Evolutionary conservation across 2,329 filamentous ascomycete genomes (phyloP), one percentile per base, ranked within the genome.

Genomic region (Fusarium hainanense): DNA sequence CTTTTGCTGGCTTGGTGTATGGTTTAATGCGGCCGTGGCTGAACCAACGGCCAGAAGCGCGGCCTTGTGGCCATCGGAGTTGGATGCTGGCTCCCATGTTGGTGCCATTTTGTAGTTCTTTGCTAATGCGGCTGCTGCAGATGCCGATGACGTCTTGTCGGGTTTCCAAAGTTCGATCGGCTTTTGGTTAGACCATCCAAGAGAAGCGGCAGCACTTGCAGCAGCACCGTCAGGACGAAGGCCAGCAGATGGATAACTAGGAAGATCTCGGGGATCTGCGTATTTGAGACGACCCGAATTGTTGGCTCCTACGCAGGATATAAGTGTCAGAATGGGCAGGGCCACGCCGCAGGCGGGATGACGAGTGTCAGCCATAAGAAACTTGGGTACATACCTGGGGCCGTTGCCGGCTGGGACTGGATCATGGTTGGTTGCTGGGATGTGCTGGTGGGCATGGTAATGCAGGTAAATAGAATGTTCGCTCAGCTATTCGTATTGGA

Each of bases 131-230:
- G 83, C 81, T 21, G 82, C 82, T 43, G 82, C 77, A 52, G 80
- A 82, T 25, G 88, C 78, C 77, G 85, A 85, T 81, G 85, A 78
- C 4, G 79, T 85, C 46, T 85, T 85, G 68, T 88, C 85, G 20
- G 90, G 89, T 75, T 87, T 90, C 89, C 90, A 92, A 76, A 84
- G 82, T 77, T 92, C 86, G 52, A 89, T 82, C 4, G 88, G 78
- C 75, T 88, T 92, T 72, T 88, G 88, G 75, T 88, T 92, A 50
- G 88, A 85, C 84, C 93, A 92, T 52, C 93, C 93, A 47, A 95
- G 82, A 54, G 86, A 88, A 42, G 92, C 92, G 56, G 93, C 93
- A 58, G 92, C 89, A 69, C 90, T 88, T 64, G 92, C 93, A 59
- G 92, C 93, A 54, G 85, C 83, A 72, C 81, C 83, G 71, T 86